phyloP scores from a whole-genome alignment of 192 early-diverging fungal genomes.

The Coemansia javaensis region DNA sequence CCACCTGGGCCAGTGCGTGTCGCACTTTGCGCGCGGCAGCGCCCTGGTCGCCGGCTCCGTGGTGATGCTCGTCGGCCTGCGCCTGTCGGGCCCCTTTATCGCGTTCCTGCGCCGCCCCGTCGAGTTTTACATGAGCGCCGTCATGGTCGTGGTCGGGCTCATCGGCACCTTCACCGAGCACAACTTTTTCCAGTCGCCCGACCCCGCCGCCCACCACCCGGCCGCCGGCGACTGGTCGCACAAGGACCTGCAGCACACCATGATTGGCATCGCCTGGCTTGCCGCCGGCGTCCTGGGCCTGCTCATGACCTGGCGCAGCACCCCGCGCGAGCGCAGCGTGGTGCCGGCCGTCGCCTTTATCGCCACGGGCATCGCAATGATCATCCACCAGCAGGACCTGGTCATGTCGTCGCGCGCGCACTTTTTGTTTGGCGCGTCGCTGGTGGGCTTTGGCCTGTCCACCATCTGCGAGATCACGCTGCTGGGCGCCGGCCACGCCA shows the following conservation, averaged over 20 bases:
- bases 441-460: conserved; percentile 47
- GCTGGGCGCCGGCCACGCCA: conserved; percentile 15
- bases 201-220: neutral
- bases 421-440: conserved; percentile 56
- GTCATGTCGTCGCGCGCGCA: conserved; percentile 53
- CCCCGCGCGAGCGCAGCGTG: conserved; percentile 46
- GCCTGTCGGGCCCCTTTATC: conserved; percentile 53
- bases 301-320: conserved; percentile 28
- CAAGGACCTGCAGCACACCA: conserved; percentile 62
- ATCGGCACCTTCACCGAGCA: conserved; percentile 67
- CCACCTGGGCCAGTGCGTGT: conserved; percentile 61
- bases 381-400: conserved; percentile 56
- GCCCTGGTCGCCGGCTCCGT: conserved; percentile 54
- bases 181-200: conserved; percentile 44
- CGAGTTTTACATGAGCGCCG: conserved; percentile 57
- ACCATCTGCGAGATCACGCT: conserved; percentile 55
- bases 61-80: conserved; percentile 40
- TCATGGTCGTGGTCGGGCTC: conserved; percentile 56
- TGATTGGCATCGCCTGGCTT: conserved; percentile 62
- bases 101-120: conserved; percentile 46
- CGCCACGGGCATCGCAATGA: conserved; percentile 58
- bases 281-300: conserved; percentile 55
- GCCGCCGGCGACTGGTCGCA: conserved; percentile 47
- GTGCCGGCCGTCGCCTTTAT: conserved; percentile 58
- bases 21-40: conserved; percentile 64